Conservation (phyloP, 306 rosid species). For the Citrullus amarus region DNA sequence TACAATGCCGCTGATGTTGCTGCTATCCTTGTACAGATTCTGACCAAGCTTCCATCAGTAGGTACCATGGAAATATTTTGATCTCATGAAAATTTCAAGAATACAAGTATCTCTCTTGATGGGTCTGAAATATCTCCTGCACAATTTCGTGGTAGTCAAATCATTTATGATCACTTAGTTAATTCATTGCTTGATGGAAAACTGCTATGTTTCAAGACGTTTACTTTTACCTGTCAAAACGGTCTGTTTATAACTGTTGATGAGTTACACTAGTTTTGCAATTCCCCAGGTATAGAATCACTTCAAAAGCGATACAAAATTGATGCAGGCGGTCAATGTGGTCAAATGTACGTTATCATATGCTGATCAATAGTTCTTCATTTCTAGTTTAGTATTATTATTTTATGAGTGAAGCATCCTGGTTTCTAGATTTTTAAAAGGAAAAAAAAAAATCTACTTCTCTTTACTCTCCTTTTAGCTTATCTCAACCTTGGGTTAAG, state of each 20-base stretch:
- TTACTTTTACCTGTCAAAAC: neutral
- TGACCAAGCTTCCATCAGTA: slow-evolving; percentile 57
- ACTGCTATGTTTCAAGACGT: neutral
- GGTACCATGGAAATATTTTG: slow-evolving; percentile 23
- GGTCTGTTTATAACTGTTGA: neutral
- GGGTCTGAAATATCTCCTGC: neutral
- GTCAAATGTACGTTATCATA: slow-evolving; percentile 47
- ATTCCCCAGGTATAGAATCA: slow-evolving; percentile 39
- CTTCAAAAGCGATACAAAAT: slow-evolving; percentile 71
- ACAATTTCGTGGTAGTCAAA: neutral
- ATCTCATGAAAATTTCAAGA: neutral
- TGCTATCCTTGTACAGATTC: slow-evolving; percentile 83
- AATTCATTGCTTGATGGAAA: neutral
- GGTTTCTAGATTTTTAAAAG: neutral
- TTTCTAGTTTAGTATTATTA: neutral
- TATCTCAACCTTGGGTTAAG: neutral
- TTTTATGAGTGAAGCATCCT: neutral
- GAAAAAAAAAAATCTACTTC: neutral
- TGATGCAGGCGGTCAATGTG: slow-evolving; percentile 43
- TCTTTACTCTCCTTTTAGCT: neutral
- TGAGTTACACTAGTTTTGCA: neutral
- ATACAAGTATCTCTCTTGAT: neutral
- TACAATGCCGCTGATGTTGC: slow-evolving; percentile 74
- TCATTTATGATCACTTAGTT: neutral
- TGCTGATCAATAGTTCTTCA: neutral